Conservation (phyloP, 495 filamentous ascomycete species). For the Thermochaetoides thermophila region DNA sequence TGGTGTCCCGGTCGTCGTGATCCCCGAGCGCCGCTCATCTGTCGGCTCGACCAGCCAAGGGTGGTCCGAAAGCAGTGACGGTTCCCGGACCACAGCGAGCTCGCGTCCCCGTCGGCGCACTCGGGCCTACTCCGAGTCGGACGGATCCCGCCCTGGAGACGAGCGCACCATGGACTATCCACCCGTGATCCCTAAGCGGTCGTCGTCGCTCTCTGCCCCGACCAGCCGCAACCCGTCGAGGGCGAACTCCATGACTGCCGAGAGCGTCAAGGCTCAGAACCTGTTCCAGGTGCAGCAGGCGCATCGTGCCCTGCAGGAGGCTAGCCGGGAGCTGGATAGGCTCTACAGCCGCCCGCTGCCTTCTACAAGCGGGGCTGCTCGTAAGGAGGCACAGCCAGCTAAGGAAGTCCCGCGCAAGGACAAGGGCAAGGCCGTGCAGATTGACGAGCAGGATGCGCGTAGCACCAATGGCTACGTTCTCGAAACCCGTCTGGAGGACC, state of each 20-base stretch:
- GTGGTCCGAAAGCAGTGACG: constrained; percentile 37
- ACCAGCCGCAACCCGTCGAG: constrained; percentile 54
- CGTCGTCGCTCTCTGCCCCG: constrained; percentile 55
- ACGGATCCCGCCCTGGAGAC: constrained; percentile 29
- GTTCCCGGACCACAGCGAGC: constrained; percentile 29
- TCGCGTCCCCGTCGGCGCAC: constrained; percentile 25
- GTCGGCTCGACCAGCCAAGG: constrained; percentile 36
- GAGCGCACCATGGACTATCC: constrained; percentile 41
- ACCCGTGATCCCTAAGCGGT: constrained; percentile 45
- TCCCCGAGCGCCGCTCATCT: constrained; percentile 54
- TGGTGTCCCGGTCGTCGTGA: constrained; percentile 53
- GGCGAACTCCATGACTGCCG: constrained; percentile 48
- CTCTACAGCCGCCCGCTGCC: constrained; percentile 8
- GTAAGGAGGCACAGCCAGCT: too few relatives aligned
- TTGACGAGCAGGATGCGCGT: too few relatives aligned
- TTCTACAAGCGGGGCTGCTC: too few relatives aligned
- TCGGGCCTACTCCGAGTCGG: constrained; percentile 33
- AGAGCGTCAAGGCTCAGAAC: constrained; percentile 48
- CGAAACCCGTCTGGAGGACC: too few relatives aligned
- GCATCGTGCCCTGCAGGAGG: constrained; percentile 14
- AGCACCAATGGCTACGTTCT: too few relatives aligned
- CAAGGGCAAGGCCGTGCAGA: too few relatives aligned
- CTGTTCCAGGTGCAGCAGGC: constrained; percentile 22
- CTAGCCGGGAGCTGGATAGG: constrained; percentile 15
- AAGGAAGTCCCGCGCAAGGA: too few relatives aligned